phyloP scores from a whole-genome alignment of 495 filamentous ascomycete genomes.

The Daldinia vernicosa region DNA sequence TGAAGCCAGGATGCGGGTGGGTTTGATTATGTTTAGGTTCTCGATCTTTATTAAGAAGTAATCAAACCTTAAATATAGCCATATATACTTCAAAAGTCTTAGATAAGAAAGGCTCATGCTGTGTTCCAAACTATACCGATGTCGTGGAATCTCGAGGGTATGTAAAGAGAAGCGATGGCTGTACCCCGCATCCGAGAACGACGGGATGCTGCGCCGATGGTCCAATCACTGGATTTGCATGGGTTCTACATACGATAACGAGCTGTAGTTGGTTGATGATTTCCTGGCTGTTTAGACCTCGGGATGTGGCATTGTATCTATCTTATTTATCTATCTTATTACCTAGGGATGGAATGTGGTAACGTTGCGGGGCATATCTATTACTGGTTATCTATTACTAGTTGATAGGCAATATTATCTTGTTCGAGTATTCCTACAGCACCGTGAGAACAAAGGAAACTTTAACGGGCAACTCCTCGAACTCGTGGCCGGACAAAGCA shows the following conservation, averaged over 20 bases:
- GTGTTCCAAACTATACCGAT: slow-evolving; percentile 27
- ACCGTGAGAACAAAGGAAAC: slow-evolving; percentile 25
- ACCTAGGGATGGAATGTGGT: slow-evolving; percentile 16
- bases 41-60: slow-evolving; percentile 27
- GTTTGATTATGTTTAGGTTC: background rate
- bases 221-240: slow-evolving; percentile 30
- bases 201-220: slow-evolving; percentile 25
- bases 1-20: background rate
- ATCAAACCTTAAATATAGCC: slow-evolving; percentile 12
- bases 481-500: slow-evolving; percentile 16
- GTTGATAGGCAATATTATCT: slow-evolving; percentile 14
- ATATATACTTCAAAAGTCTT: background rate
- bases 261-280: slow-evolving; percentile 11
- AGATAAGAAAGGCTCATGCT: slow-evolving; percentile 15
- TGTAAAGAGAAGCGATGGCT: background rate
- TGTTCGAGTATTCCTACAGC: background rate
- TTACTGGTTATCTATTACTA: slow-evolving; percentile 11
- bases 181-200: slow-evolving; percentile 40
- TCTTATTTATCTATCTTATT: no score
- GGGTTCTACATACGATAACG: slow-evolving; percentile 26
- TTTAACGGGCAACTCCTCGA: background rate
- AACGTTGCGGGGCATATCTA: slow-evolving; percentile 40
- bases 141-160: slow-evolving; percentile 13
- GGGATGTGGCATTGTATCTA: slow-evolving; percentile 25
- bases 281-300: slow-evolving; percentile 12